These are phyloP conservation scores for Globisporangium heterothallicum DNA, from an alignment of 352 stramenopile species.

Conservation along the genomic window DNA sequence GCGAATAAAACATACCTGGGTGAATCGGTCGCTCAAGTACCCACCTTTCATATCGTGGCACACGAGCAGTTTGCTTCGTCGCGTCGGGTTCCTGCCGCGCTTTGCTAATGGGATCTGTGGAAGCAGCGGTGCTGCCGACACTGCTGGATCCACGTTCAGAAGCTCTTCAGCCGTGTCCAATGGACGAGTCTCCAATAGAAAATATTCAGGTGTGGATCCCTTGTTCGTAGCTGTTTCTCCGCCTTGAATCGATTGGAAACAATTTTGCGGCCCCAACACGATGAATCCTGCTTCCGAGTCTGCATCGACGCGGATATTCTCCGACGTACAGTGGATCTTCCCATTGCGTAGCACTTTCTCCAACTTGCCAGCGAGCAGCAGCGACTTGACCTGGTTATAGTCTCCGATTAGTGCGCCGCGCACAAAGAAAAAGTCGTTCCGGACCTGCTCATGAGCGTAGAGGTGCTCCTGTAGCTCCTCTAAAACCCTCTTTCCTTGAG, in stretches of 20 bases:
- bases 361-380: slow-evolving; percentile 17
- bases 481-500: slow-evolving; percentile 22
- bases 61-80: slow-evolving; percentile 45
- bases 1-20: slow-evolving; percentile 13
- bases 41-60: slow-evolving; percentile 57
- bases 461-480: slow-evolving; percentile 13
- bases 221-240: background rate
- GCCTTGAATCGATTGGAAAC: slow-evolving; percentile 13
- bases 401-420: slow-evolving; percentile 16
- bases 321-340: slow-evolving; percentile 13
- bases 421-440: slow-evolving; percentile 27
- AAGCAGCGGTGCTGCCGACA: background rate
- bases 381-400: slow-evolving; percentile 7
- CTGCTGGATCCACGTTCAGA: slow-evolving; percentile 5
- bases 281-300: slow-evolving; percentile 24
- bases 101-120: slow-evolving; percentile 22
- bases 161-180: slow-evolving; percentile 29
- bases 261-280: slow-evolving; percentile 19
- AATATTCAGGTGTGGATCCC: too few relatives aligned
- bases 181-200: slow-evolving; percentile 22
- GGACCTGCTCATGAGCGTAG: background rate
- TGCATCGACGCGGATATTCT: slow-evolving; percentile 17
- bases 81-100: slow-evolving; percentile 16
- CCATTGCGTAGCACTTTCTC: slow-evolving; percentile 1
- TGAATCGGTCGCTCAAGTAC: slow-evolving; percentile 35